These are phyloP conservation scores for Pseudogymnoascus sp. DNA, from an alignment of 2,329 filamentous ascomycete species.

Conservation along the genomic window DNA sequence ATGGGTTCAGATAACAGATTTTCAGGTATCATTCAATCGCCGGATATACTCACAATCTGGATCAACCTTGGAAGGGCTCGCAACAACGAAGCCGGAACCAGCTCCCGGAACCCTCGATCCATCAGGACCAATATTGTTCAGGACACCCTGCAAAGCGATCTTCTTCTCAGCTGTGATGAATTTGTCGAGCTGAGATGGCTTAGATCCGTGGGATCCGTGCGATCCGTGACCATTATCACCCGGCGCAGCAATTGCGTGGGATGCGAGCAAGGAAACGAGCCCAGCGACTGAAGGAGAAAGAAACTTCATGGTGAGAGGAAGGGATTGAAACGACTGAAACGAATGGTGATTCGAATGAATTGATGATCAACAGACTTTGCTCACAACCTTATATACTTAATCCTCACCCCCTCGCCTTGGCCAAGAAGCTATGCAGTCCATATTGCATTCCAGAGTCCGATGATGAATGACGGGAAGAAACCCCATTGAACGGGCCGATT, in stretches of 20 bases:
- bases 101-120: constrained; percentile 41
- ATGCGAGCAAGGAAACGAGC: constrained; percentile 4
- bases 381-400: neutral
- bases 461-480: neutral
- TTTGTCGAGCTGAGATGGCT: constrained; percentile 18
- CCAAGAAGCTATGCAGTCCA: neutral
- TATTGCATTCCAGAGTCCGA: neutral
- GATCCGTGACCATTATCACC: neutral
- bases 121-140: constrained; percentile 47
- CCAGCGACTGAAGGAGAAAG: neutral
- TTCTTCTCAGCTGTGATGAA: constrained; percentile 38
- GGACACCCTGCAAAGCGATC: constrained; percentile 41
- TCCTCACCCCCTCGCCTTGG: neutral
- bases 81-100: constrained; percentile 46
- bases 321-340: neutral
- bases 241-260: constrained; percentile 11
- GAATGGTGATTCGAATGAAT: neutral
- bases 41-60: constrained; percentile 43
- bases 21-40: neutral
- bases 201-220: constrained; percentile 4
- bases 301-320: neutral
- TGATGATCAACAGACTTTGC: neutral
- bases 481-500: neutral
- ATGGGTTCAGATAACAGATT: neutral
- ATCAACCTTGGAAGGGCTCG: constrained; percentile 43